A percentile compares a stretch with the other conserved stretches of the same genome.
Conservation (phyloP, 176 grass and related monocot genomes). For the Aegilops sharonensis region DNA sequence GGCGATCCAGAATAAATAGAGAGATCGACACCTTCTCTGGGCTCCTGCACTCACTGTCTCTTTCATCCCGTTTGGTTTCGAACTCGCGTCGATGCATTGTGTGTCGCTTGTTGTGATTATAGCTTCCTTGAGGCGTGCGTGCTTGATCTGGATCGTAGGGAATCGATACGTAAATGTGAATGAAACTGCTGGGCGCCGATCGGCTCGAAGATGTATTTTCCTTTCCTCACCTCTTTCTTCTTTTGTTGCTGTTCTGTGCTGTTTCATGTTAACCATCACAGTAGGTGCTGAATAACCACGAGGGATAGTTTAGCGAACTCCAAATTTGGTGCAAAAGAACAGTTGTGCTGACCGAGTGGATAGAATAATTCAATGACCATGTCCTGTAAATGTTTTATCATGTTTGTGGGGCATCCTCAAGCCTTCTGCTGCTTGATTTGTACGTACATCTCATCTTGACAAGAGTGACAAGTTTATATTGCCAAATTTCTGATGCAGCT, state of each 20-base stretch:
- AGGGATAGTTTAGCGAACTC: slow-evolving; percentile 1
- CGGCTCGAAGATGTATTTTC: slow-evolving; percentile 3
- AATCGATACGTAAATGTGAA: slow-evolving; percentile 23
- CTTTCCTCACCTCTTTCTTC: not conserved
- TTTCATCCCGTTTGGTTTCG: slow-evolving; percentile 19
- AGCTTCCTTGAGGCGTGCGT: not conserved
- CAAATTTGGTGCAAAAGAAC: not conserved
- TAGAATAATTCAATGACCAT: not conserved
- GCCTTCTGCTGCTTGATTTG: slow-evolving; percentile 7
- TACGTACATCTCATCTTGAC: not conserved
- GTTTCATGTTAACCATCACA: slow-evolving; percentile 30
- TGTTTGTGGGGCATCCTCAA: not conserved
- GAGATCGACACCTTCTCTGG: not conserved
- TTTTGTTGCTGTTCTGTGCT: not conserved
- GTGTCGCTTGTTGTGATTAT: not conserved
- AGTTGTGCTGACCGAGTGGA: not conserved
- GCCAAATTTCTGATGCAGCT: not conserved
- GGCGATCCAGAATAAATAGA: slow-evolving; percentile 16
- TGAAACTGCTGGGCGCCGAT: not conserved
- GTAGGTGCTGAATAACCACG: slow-evolving; percentile 30
- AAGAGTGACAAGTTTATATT: slow-evolving; percentile 1
- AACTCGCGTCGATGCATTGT: not conserved
- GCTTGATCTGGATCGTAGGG: slow-evolving; percentile 16
- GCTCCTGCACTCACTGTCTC: not conserved
- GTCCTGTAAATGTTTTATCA: not conserved